Evolutionary conservation across 306 rosid species (phyloP).

Genomic region (Gleditsia sinensis): DNA sequence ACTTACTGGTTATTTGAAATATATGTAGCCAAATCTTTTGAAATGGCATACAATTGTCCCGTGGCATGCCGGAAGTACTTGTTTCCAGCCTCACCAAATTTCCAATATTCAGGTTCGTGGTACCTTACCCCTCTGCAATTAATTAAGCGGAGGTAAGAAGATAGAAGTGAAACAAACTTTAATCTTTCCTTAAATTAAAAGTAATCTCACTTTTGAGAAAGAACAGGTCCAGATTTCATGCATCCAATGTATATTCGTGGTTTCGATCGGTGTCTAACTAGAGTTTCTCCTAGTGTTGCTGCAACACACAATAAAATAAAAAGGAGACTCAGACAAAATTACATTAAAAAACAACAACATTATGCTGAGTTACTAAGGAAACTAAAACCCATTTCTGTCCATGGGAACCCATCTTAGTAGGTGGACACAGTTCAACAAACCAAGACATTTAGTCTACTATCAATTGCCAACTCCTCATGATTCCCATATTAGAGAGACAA

Average conservation of each 20-base stretch:
- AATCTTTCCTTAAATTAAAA: slow-evolving; percentile 14
- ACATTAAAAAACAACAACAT: too few species aligned
- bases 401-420: too few species aligned
- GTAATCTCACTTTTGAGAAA: slow-evolving; percentile 72
- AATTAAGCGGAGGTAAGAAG: slow-evolving; percentile 41
- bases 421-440: too few species aligned
- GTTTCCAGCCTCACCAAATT: slow-evolving; percentile 95
- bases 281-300: slow-evolving; percentile 97
- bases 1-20: slow-evolving; percentile 87
- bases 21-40: slow-evolving; percentile 90
- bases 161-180: slow-evolving; percentile 15
- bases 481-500: not conserved
- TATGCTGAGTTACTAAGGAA: not conserved
- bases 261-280: slow-evolving; percentile 82
- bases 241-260: slow-evolving; percentile 85
- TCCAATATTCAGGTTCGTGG: slow-evolving; percentile 98
- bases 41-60: slow-evolving; percentile 93
- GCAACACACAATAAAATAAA: slow-evolving; percentile 42
- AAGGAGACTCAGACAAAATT: slow-evolving; percentile 11
- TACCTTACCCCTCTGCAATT: slow-evolving; percentile 91
- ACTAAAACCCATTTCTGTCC: slow-evolving; percentile 12
- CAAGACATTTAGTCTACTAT: slow-evolving; percentile 12
- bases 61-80: slow-evolving; percentile 99
- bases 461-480: slow-evolving; percentile 8
- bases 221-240: slow-evolving; percentile 99